These are phyloP conservation scores for Plantago elongata DNA, from an alignment of 257 asterid genomes.

Conservation along the genomic window DNA sequence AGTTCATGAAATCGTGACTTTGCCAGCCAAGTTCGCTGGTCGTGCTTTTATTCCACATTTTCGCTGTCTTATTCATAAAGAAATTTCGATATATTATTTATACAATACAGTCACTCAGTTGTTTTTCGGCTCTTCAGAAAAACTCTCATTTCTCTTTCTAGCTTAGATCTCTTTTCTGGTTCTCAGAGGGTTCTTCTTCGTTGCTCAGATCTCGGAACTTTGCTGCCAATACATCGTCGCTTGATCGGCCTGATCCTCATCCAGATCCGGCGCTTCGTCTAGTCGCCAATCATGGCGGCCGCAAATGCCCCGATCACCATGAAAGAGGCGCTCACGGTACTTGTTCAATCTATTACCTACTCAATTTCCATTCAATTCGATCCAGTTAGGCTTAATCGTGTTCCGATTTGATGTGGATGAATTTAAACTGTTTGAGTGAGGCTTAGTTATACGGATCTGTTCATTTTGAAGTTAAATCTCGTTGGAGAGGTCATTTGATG, in stretches of 20 bases:
- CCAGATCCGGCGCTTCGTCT: constrained; percentile 55
- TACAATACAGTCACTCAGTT: constrained; percentile 1
- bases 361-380: constrained; percentile 19
- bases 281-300: constrained; percentile 87
- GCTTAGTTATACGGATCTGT: constrained; percentile 27
- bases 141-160: constrained; percentile 2
- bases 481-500: not conserved
- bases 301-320: constrained; percentile 99
- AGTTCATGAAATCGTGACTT: too few species aligned
- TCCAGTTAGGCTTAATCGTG: constrained; percentile 19
- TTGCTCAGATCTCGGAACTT: constrained; percentile 48
- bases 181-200: constrained; percentile 41
- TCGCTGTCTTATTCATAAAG: too few species aligned
- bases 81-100: constrained; percentile 1
- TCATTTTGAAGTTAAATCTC: constrained; percentile 14
- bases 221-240: constrained; percentile 23
- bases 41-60: too few species aligned
- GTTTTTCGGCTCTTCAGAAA: not conserved
- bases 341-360: constrained; percentile 13
- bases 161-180: constrained; percentile 27
- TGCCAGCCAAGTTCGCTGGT: too few species aligned
- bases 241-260: constrained; percentile 23
- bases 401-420: constrained; percentile 18
- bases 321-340: constrained; percentile 95
- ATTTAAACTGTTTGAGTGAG: not conserved